Evolutionary conservation across 2,329 filamentous ascomycete genomes (phyloP).

Genomic region (Colletotrichum siamense): DNA sequence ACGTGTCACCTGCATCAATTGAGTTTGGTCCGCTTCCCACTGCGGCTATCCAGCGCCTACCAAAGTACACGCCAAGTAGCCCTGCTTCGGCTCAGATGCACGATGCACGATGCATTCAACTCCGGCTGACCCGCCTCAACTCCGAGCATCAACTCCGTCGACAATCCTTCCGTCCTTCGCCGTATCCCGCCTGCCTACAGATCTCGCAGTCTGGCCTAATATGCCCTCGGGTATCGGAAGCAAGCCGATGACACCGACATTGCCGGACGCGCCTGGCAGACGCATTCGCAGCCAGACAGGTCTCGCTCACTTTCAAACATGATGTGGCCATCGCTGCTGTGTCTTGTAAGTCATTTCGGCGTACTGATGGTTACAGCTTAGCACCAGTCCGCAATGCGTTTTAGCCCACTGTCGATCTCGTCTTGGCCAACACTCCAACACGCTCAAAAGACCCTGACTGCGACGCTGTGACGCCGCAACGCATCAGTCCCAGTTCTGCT

Average conservation of each 20-base stretch:
- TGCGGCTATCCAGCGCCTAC: not conserved
- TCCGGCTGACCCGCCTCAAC: not conserved
- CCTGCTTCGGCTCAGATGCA: not conserved
- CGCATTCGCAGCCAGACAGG: not conserved
- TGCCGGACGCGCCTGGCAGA: not conserved
- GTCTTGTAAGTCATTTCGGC: not conserved
- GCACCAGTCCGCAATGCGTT: not conserved
- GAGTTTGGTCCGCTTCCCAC: not conserved
- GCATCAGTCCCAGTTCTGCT: not conserved
- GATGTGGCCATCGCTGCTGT: not conserved
- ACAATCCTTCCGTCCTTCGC: not conserved
- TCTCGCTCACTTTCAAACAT: conserved; percentile 7
- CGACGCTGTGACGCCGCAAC: not conserved
- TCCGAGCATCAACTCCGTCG: not conserved
- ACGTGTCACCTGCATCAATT: conserved; percentile 3
- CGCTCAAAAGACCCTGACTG: not conserved
- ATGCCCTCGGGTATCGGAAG: not conserved
- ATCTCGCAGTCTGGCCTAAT: not conserved
- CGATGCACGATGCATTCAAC: not conserved
- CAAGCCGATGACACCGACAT: not conserved
- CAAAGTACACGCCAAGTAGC: not conserved
- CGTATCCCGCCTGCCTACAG: not conserved
- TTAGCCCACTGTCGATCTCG: not conserved
- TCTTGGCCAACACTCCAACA: not conserved
- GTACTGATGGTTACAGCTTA: not conserved